Evolutionary conservation across 208 protist genomes (phyloP).

Genomic region (Zelonia costaricensis): DNA sequence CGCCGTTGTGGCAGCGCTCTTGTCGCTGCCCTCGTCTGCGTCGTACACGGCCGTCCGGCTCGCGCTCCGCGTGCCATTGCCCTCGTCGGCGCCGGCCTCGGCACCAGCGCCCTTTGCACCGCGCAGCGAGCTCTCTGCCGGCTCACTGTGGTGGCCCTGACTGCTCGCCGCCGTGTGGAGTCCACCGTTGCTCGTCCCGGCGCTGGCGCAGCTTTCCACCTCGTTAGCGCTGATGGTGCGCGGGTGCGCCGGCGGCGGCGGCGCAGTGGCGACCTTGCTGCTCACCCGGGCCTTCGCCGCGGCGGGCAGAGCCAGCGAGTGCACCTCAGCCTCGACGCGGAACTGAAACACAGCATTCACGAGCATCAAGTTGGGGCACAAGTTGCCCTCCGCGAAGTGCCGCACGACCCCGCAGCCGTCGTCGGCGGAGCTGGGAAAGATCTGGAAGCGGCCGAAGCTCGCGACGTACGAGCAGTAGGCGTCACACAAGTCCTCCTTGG

Average conservation of each 20-base stretch:
- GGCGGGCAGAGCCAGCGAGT: neutral
- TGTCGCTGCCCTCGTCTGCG: no score
- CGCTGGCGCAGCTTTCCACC: no score
- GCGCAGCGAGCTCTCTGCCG: no score
- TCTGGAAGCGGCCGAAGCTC: slow-evolving; percentile 57
- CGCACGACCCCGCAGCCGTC: slow-evolving; percentile 23
- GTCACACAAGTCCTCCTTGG: slow-evolving; percentile 63
- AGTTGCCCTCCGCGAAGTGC: slow-evolving; percentile 31
- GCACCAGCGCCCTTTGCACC: no score
- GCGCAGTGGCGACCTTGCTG: neutral
- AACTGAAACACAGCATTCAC: slow-evolving; percentile 25
- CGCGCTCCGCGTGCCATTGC: no score
- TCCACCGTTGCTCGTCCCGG: no score
- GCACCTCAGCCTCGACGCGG: slow-evolving; percentile 21
- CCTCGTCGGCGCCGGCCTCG: no score
- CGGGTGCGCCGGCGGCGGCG: no score
- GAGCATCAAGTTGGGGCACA: slow-evolving; percentile 31
- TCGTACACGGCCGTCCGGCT: no score
- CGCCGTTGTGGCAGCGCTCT: neutral
- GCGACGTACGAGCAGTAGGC: slow-evolving; percentile 64
- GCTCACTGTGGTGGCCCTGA: no score
- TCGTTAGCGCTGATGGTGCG: no score
- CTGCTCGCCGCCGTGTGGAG: no score
- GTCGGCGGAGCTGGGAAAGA: slow-evolving; percentile 23
- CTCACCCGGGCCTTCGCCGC: neutral